phyloP scores from a whole-genome alignment of 257 asterid genomes.

The Primulina eburnea region DNA sequence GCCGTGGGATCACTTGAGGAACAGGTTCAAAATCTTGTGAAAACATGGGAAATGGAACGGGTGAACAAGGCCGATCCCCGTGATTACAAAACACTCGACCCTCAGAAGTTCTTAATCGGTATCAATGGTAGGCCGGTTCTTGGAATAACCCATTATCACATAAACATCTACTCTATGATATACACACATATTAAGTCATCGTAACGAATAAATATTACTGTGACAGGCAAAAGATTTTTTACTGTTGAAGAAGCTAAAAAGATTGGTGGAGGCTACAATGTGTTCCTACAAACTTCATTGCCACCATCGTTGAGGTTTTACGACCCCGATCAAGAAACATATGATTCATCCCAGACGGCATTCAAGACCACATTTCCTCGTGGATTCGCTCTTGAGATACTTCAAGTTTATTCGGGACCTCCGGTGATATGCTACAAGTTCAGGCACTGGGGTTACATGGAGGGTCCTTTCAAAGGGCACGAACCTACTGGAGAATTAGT shows the following conservation, averaged over 20 bases:
- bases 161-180: too few species aligned
- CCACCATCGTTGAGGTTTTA: conserved; percentile 48
- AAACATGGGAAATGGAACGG: conserved; percentile 72
- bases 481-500: conserved; percentile 61
- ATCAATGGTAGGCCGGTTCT: conserved; percentile 38
- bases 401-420: conserved; percentile 70
- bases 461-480: conserved; percentile 55
- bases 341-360: conserved; percentile 50
- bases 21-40: conserved; percentile 52
- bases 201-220: background rate
- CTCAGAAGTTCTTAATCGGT: conserved; percentile 32
- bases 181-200: too few species aligned
- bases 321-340: conserved; percentile 56
- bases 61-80: conserved; percentile 53
- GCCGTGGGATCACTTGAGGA: conserved; percentile 56
- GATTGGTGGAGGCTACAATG: conserved; percentile 78
- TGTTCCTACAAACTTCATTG: conserved; percentile 64
- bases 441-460: conserved; percentile 84
- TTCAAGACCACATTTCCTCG: conserved; percentile 55
- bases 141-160: too few species aligned
- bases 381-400: conserved; percentile 66
- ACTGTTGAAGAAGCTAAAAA: conserved; percentile 37
- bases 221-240: conserved; percentile 35
- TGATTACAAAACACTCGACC: conserved; percentile 42
- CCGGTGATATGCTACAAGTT: conserved; percentile 60